phyloP scores from a whole-genome alignment of 164 flowering plant species.

The Nymphaea thermarum region DNA sequence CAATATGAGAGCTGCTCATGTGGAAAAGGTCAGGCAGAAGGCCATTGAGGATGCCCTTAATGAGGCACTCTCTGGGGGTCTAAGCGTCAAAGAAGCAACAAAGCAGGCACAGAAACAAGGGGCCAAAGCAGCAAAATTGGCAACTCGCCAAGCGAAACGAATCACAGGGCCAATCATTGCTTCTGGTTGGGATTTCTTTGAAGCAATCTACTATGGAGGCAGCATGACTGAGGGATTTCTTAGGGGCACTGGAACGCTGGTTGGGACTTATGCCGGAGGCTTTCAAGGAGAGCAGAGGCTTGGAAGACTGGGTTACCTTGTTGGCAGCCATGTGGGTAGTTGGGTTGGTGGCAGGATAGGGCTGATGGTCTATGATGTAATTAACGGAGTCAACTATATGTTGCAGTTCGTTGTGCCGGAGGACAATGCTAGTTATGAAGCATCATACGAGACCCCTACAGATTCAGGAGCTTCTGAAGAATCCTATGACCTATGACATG shows the following conservation, averaged over 20 bases:
- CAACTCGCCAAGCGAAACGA: slow-evolving; percentile 60
- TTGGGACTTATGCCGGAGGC: slow-evolving; percentile 72
- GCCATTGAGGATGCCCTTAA: slow-evolving; percentile 60
- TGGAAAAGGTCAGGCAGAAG: slow-evolving; percentile 44
- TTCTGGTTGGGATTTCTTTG: slow-evolving; percentile 94
- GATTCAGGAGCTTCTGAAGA: slow-evolving; percentile 11
- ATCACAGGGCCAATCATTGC: slow-evolving; percentile 82
- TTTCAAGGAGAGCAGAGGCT: slow-evolving; percentile 52
- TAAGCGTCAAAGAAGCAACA: slow-evolving; percentile 56
- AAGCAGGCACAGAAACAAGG: slow-evolving; percentile 69
- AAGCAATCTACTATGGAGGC: slow-evolving; percentile 83
- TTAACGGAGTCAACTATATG: slow-evolving; percentile 58
- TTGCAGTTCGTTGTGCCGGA: slow-evolving; percentile 28
- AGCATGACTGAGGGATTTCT: slow-evolving; percentile 75
- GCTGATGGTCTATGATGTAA: slow-evolving; percentile 78
- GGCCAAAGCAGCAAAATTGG: slow-evolving; percentile 80
- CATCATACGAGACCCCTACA: slow-evolving; percentile 23
- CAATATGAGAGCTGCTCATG: slow-evolving; percentile 60
- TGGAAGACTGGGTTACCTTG: slow-evolving; percentile 80
- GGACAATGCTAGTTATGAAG: slow-evolving; percentile 14
- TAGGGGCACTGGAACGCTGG: slow-evolving; percentile 75
- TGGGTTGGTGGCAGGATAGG: slow-evolving; percentile 89
- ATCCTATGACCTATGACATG: neutral
- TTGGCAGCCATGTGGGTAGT: slow-evolving; percentile 83
- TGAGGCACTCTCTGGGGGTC: slow-evolving; percentile 66